These are phyloP conservation scores for Pseudogymnoascus sp. DNA, from an alignment of 2,329 filamentous ascomycete genomes.

Conservation along the genomic window DNA sequence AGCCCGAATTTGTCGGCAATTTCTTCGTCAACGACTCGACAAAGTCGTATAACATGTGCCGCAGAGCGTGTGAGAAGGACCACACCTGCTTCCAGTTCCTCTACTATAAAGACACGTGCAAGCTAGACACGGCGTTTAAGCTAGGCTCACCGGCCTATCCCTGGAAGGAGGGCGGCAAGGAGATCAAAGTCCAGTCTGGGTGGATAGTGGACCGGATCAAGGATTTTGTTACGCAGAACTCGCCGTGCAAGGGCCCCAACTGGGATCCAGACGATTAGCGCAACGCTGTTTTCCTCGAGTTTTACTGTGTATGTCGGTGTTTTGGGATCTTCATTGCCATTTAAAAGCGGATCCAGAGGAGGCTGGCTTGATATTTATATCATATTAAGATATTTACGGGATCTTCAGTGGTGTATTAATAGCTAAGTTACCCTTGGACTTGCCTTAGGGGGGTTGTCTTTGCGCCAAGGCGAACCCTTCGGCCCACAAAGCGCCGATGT, in stretches of 20 bases:
- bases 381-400: not conserved
- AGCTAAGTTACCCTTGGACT: too few species aligned
- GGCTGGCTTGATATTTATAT: not conserved
- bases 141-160: slow-evolving; percentile 12
- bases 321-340: not conserved
- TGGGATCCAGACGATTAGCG: not conserved
- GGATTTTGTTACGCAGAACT: not conserved
- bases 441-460: too few species aligned
- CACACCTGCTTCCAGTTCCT: slow-evolving; percentile 32
- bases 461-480: too few species aligned
- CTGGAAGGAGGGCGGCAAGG: slow-evolving; percentile 13
- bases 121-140: not conserved
- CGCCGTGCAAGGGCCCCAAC: not conserved
- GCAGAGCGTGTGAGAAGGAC: slow-evolving; percentile 38
- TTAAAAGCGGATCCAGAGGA: not conserved
- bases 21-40: not conserved
- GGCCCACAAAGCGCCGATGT: too few species aligned
- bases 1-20: slow-evolving; percentile 33
- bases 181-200: slow-evolving; percentile 12
- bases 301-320: not conserved
- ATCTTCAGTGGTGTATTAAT: not conserved
- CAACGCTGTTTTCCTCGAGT: not conserved
- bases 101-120: slow-evolving; percentile 20
- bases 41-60: slow-evolving; percentile 37
- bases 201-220: slow-evolving; percentile 10